Base-by-base conservation (phyloP, 768 basidiomycete genomes). In the Cystofilobasidium capitatum region DNA sequence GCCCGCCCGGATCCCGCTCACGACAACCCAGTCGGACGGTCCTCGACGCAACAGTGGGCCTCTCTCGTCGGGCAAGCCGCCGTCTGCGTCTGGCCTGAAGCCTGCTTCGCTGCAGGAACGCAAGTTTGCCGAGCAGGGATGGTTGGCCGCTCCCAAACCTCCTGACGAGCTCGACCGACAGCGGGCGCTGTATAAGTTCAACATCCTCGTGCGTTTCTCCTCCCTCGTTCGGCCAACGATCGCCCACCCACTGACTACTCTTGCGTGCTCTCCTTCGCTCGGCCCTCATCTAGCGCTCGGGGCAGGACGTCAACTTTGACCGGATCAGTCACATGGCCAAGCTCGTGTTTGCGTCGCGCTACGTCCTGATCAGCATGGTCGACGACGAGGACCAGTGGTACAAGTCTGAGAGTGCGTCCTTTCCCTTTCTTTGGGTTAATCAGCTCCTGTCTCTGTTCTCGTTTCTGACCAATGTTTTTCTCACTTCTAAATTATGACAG, bases 301-400 rank as follows among this genome's bases (percentile, higher is more conserved):
- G 47, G 29, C 39, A 47, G 12, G 93, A 97, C 75, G 80, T 84
- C 70, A 93, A 94, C 75, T 96, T 97, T 74, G 92, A 96, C 76
- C 84, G 93, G 22, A 93, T 96, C 71, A 89, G 86, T 20, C 91
- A 94, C 75, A 82, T 97, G 33, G 88, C 88, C 45, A 93, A 93
- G 78, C 80, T 96, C 45, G 93, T 97, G 9, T 97, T 97, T 77
- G 88, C 83, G 73, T 88, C 91, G 1, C 89, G 88, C 75, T 86
- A 88, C 17, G 91, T 93, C 2, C 76, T 85, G 29, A 88, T 97
- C 26, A 84, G 87, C 10, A 78, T 94, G 42, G 81, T 91, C n/a
- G 91, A 94, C 74, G 85, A 84, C 16, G 84, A 85, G 49, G 87
- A 88, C 68, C 88, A 90, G 87, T 94, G 90, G 88, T 86, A 88